These are phyloP conservation scores for Starmerella etchellsii DNA, from an alignment of 805 yeast genomes.

Conservation along the genomic window DNA sequence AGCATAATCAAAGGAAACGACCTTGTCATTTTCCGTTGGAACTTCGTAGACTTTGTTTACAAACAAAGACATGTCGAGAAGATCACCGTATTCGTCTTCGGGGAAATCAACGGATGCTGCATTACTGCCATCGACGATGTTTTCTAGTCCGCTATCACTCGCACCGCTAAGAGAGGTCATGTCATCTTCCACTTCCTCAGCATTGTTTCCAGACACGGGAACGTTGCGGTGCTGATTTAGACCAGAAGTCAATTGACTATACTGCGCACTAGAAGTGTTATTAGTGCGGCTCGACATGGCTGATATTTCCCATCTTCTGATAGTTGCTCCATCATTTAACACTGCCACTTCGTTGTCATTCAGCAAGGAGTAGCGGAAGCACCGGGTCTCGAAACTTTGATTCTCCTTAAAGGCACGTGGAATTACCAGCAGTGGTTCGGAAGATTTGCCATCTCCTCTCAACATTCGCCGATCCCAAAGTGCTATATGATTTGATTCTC, in stretches of 20 bases:
- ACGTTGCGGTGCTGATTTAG: constrained; percentile 2
- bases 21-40: constrained; percentile 65
- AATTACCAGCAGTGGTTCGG: constrained; percentile 20
- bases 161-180: not conserved
- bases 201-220: constrained; percentile 22
- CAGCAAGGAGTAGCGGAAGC: constrained; percentile 35
- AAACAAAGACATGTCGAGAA: constrained; percentile 38
- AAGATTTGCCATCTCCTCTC: constrained; percentile 1
- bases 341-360: constrained; percentile 66
- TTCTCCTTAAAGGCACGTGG: constrained; percentile 20
- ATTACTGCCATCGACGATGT: not conserved
- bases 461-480: constrained; percentile 37
- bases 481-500: constrained; percentile 75
- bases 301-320: constrained; percentile 62
- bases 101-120: not conserved
- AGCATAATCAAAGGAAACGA: constrained; percentile 75
- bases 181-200: not conserved
- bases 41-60: constrained; percentile 66
- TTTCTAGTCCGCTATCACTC: not conserved
- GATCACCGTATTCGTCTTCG: constrained; percentile 1
- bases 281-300: constrained; percentile 3
- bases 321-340: constrained; percentile 60
- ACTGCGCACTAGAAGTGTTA: constrained; percentile 1
- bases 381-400: constrained; percentile 14
- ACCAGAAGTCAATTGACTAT: constrained; percentile 12